Evolutionary conservation across 805 yeast genomes (phyloP), one percentile per base, ranked within the genome.

Genomic region (Kluyveromyces siamensis): DNA sequence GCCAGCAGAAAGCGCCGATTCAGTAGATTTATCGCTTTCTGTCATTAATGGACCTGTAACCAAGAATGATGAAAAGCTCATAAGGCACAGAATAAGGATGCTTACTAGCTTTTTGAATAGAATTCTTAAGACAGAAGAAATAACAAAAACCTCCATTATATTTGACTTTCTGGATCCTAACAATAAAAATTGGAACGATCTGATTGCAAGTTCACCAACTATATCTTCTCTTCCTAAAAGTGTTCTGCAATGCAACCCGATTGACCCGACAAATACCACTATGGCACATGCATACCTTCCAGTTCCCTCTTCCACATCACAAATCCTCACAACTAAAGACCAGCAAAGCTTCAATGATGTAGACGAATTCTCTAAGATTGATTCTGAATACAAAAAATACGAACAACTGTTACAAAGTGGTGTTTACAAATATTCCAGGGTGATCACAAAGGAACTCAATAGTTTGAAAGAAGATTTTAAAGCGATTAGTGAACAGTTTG

Each of bases 21-120:
- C 66, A 1, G 59, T 63, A 4, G 67, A 64, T 48, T 46, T 62
- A 37, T 56, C 66, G 2, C 50, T 59, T 6, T 63, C 68, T 8
- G 61, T 59, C 6, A 61, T 63, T 8, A 62, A 59, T 52, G 66
- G 62, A 1, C 52, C 65, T 5, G 58, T 60, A 2, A 59, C 51
- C 27, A 59, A 54, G n/a, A 55, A 52, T 37, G 67, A 65, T 46
- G 69, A 64, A 50, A 60, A 59, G 44, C 50, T 66, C 25, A 63
- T 66, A 50, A 62, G 67, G 51, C 70, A 66, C 49, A 59, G 70
- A 47, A 65, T 66, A 33, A 53, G 65, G 19, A 59, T 65, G 58
- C 52, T 66, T 13, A 62, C 67, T 0, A 56, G 59, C n/a, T 64
- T 66, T 49, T 49, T 66, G 35, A 64, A 63, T 40, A 60, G 60